Evolutionary conservation across 1,139 yeast species (phyloP).

Genomic region (Scheffersomyces segobiensis): DNA sequence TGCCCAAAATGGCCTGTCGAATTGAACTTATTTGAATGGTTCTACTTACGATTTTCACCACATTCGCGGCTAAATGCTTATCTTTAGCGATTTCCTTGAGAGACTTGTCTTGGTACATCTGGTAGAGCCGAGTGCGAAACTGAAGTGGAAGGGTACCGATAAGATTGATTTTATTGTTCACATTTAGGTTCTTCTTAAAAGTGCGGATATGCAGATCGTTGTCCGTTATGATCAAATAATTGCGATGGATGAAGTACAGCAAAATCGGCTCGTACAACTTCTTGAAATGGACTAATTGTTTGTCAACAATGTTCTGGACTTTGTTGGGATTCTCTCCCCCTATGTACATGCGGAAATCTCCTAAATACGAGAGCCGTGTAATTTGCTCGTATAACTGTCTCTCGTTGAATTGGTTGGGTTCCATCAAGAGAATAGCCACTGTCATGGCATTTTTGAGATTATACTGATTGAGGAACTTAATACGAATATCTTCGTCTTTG

Average conservation of each 20-base stretch:
- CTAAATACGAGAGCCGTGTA: conserved; percentile 80
- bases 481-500: conserved; percentile 54
- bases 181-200: conserved; percentile 18
- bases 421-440: conserved; percentile 60
- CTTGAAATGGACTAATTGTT: conserved; percentile 70
- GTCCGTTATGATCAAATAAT: conserved; percentile 17
- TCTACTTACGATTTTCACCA: conserved; percentile 48
- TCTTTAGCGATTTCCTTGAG: conserved; percentile 40
- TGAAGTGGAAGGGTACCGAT: conserved; percentile 50
- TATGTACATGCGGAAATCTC: conserved; percentile 83
- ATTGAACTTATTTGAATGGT: conserved; percentile 73
- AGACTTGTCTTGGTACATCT: conserved; percentile 37
- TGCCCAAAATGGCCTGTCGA: conserved; percentile 77
- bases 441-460: conserved; percentile 80
- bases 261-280: conserved; percentile 68
- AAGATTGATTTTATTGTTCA: conserved; percentile 26
- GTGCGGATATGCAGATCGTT: conserved; percentile 15
- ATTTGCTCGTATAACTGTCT: conserved; percentile 70
- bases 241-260: conserved; percentile 22
- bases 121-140: conserved; percentile 50
- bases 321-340: conserved; percentile 94
- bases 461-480: conserved; percentile 68
- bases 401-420: conserved; percentile 50
- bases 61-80: conserved; percentile 32
- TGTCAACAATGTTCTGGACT: conserved; percentile 77